phyloP scores from a whole-genome alignment of 805 yeast species.

The Metschnikowia dekortorum region DNA sequence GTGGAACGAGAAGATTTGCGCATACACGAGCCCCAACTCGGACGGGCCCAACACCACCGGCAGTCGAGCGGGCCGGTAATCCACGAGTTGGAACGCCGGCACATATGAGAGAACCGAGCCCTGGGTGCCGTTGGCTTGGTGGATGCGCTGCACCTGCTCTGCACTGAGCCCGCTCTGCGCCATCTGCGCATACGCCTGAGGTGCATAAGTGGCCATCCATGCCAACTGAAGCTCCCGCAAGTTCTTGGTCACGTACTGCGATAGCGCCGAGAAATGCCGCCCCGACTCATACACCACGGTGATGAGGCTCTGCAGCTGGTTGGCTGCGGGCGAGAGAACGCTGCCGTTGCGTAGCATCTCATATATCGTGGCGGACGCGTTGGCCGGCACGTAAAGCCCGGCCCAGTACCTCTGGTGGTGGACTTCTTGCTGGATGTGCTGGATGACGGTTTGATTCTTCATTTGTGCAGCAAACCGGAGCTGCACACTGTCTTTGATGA shows the following conservation, averaged over 20 bases:
- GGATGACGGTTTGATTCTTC: conserved; percentile 18
- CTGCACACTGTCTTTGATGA: conserved; percentile 11
- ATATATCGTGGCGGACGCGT: conserved; percentile 24
- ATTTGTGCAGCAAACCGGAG: conserved; percentile 14
- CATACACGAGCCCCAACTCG: conserved; percentile 30
- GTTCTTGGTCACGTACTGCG: conserved; percentile 31
- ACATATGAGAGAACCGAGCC: conserved; percentile 16
- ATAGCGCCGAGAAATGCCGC: conserved; percentile 28
- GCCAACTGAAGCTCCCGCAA: conserved; percentile 13
- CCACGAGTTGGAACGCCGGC: conserved; percentile 22
- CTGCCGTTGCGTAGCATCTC: conserved; percentile 14
- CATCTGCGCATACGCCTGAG: conserved; percentile 17
- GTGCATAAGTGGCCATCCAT: conserved; percentile 24
- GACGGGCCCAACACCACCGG: conserved; percentile 30
- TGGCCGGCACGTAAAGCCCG: conserved; percentile 22
- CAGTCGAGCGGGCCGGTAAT: conserved; percentile 18
- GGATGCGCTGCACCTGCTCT: conserved; percentile 12
- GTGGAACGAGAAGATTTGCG: conserved; percentile 30
- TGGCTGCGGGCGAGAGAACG: conserved; percentile 11
- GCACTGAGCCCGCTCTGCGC: conserved; percentile 9
- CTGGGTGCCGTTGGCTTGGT: conserved; percentile 12
- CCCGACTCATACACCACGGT: conserved; percentile 25
- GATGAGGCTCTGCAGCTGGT: conserved; percentile 18
- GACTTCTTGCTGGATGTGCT: conserved; percentile 18
- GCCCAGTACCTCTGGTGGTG: conserved; percentile 31